phyloP scores from a whole-genome alignment of 2,329 filamentous ascomycete species.

The Pseudocercospora macadamiae region DNA sequence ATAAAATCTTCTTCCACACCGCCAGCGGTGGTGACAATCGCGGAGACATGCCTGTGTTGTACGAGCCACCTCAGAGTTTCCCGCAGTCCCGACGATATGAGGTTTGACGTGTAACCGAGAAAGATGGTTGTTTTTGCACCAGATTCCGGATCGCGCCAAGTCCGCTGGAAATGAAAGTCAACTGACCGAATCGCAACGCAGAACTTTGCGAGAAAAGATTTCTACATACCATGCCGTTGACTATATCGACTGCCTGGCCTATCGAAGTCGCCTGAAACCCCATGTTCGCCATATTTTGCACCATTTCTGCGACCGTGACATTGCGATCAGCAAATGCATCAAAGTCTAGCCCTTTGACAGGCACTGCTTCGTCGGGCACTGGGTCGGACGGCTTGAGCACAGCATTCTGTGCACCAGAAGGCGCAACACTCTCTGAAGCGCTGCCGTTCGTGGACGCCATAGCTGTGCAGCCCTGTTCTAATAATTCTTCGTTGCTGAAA shows the following conservation, averaged over 20 bases:
- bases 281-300: conserved; percentile 81
- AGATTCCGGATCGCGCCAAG: conserved; percentile 79
- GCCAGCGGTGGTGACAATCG: conserved; percentile 92
- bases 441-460: conserved; percentile 25
- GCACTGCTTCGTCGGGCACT: conserved; percentile 74
- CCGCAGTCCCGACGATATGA: conserved; percentile 92
- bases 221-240: conserved; percentile 84
- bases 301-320: conserved; percentile 83
- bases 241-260: conserved; percentile 83
- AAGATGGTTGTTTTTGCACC: conserved; percentile 87
- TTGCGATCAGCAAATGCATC: conserved; percentile 73
- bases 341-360: conserved; percentile 92
- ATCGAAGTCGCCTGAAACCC: conserved; percentile 82
- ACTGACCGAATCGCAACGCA: conserved; percentile 3
- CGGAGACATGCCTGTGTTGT: conserved; percentile 87
- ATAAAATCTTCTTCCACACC: conserved; percentile 98
- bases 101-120: conserved; percentile 94
- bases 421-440: conserved; percentile 43
- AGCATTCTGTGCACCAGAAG: conserved; percentile 65
- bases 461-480: conserved; percentile 16
- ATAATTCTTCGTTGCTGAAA: neutral
- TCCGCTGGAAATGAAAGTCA: conserved; percentile 57
- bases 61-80: conserved; percentile 92
- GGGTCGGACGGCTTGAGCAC: conserved; percentile 84
- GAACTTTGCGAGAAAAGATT: conserved; percentile 8